Base-by-base conservation (phyloP, 1,284 basidiomycete genomes). In the Cerrena zonata region DNA sequence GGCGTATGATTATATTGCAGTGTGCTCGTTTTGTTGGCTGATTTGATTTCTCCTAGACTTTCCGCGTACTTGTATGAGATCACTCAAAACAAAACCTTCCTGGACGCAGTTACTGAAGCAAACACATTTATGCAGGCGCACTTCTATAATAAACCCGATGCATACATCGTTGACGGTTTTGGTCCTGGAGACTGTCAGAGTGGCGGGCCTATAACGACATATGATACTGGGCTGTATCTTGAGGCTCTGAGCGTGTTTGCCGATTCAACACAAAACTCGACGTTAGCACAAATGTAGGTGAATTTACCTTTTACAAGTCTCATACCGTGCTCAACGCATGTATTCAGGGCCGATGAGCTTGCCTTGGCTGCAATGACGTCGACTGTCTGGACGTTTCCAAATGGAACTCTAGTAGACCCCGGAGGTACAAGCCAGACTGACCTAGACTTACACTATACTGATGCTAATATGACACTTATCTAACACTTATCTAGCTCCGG, bases 181-280 rank as follows among this genome's bases (percentile, higher is more conserved):
- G 18, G 26, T 52, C 23, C 12, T 26, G 10, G 50, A 52, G 15
- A 41, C 44, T 7, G 21, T 52, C 26, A 41, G 37, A 12, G 11
- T 48, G 18, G n/a, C 10, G 4, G 36, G 24, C 46, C 26, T n/a
- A 4, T 34, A 12, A 18, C 34, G 12, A 50, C 49, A 11, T 50
- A 50, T 27, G 39, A 50, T 37, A n/a, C 42, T 21, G 49, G 49
- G 11, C 34, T 50, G 18, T 45, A 38, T 34, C 41, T 52, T 30
- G 46, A 52, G 24, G 50, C 36, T 22, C 47, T 52, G 25, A 48
- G 46, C 26, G 46, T 52, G 18, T 52, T 25, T 25, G 47, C 47
- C 5, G 49, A 48, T 34, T 24, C 44, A 21, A 52, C 47, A 11
- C 22, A 22, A 13, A 48, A 43, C 43, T 13, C 47, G 18, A 40